Conservation (phyloP, 208 protist species). For the Entamoeba moshkovskii region DNA sequence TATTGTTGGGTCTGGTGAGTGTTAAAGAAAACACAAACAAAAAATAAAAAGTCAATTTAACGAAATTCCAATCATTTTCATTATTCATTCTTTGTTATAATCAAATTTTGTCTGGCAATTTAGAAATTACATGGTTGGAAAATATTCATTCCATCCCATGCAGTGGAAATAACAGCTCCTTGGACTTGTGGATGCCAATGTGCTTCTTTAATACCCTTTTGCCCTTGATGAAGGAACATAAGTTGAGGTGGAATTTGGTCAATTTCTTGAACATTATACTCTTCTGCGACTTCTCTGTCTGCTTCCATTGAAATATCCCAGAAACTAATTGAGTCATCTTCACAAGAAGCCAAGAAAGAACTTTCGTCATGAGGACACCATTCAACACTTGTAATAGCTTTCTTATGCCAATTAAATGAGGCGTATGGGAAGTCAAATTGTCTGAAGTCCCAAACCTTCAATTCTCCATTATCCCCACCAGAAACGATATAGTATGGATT, state of each 20-base stretch:
- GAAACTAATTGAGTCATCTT: constrained; percentile 54
- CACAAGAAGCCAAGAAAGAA: not conserved
- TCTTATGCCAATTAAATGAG: not conserved
- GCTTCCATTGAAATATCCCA: constrained; percentile 90
- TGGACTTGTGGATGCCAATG: constrained; percentile 88
- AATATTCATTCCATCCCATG: constrained; percentile 77
- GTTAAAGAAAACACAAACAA: no score
- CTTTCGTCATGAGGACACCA: not conserved
- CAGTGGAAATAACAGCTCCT: constrained; percentile 74
- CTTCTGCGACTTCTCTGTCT: constrained; percentile 69
- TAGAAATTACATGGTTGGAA: constrained; percentile 58
- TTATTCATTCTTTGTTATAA: no score
- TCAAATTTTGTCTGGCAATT: no score
- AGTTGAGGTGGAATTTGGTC: constrained; percentile 62
- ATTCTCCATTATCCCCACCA: not conserved
- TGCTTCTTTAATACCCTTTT: constrained; percentile 80
- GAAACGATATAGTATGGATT: not conserved
- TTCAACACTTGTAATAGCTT: not conserved
- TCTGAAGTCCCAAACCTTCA: not conserved
- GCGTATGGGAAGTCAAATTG: not conserved
- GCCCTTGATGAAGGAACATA: constrained; percentile 86
- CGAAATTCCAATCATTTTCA: no score
- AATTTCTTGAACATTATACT: constrained; percentile 56
- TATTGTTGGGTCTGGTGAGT: no score
- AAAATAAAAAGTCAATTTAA: no score